Base-by-base conservation (phyloP, 805 yeast genomes). In the Lachancea meyersii region DNA sequence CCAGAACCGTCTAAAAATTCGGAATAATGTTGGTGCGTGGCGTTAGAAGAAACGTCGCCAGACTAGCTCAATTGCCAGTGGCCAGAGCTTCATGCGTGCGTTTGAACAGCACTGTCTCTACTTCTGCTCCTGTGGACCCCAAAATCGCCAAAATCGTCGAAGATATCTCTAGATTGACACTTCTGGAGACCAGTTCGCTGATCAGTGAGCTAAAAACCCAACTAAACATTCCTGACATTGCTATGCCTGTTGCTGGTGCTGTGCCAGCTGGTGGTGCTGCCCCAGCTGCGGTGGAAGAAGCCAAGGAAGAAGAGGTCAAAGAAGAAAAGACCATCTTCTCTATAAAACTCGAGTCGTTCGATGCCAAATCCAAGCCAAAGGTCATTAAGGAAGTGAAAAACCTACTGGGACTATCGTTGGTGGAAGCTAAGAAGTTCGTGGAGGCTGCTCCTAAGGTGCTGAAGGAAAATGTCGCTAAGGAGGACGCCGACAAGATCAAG, bases 401-500 rank as follows among this genome's bases (percentile, higher is more conserved):
- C 48, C 72, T 91, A 61, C 76, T 93, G 59, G 96, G 96, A 13
- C 75, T 93, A 57, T 86, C 96, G 5, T 76, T 93, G 55, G 98
- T 93, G 48, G 97, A 93, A 65, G 86, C 97, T 49, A 93, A 93
- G 80, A 93, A 93, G 72, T 86, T 93, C 53, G 99, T 93, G 45
- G 99, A 93, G 73, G 70, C 87, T 58, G 97, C 99, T 48, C 99
- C 99, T 56, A 93, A 93, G 76, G 73, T 85, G 35, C 74, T 93
- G 67, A 93, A 93, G 73, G 99, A 93, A 58, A 87, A 88, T 57
- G 88, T 93, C 48, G 82, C 95, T 49, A 93, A 93, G 76, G 99
- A 86, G 63, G 99, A 93, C 58, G 97, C 97, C 53, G 97, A 91
- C 60, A 88, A 89, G 77, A 83, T 93, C 64, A 91, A 93, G 75